Base-by-base conservation (phyloP, 139 green algal genomes). In the Picochlorum sp. region DNA sequence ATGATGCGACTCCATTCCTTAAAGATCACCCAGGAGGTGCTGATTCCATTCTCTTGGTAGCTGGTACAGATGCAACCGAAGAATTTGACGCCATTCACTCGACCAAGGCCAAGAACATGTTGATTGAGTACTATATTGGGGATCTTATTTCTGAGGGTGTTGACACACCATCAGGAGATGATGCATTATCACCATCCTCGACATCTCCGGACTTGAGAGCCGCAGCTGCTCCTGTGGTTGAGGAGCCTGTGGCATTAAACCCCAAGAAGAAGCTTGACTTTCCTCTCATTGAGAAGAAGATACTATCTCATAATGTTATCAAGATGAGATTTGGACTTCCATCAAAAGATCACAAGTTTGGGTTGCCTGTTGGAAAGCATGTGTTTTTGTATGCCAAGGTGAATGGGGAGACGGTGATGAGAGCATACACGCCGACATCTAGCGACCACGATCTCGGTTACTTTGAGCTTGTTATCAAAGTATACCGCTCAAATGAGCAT, bases 391-490 rank as follows among this genome's bases (percentile, higher is more conserved):
- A 94, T 62, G 86, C 81, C 50, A 84, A 77, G 56, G 75, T 92
- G 15, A 78, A 83, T 10, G 90, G 85, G 24, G 89, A 98, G 83
- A 81, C 79, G 14, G 86, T 98, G 20, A 89, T 94, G 86, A 81
- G 94, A 3, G 88, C 94, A 4, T 99, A 99, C 89, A 97, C 94
- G 16, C 94, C 94, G 31, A 92, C 83, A 59, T 87, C 72, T 65
- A 74, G 73, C 31, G 82, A 96, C 66, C 80, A 89, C 47, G 81
- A 95, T 38, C 45, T 87, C 4, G 94, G 94, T 2, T 82, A 91
- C 66, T 90, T 99, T 56, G 94, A 98, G 71, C 82, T 99, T 58
- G 84, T 99, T 6, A 81, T 99, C 66, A 98, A 97, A 86, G 78
- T 95, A 30, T 93, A 91, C 76, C 68, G 50, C 14, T 70, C 81